A percentile compares a stretch with the other conserved stretches of the same genome.
Conservation (phyloP, 345 rosid genomes). For the Camelina hispida region DNA sequence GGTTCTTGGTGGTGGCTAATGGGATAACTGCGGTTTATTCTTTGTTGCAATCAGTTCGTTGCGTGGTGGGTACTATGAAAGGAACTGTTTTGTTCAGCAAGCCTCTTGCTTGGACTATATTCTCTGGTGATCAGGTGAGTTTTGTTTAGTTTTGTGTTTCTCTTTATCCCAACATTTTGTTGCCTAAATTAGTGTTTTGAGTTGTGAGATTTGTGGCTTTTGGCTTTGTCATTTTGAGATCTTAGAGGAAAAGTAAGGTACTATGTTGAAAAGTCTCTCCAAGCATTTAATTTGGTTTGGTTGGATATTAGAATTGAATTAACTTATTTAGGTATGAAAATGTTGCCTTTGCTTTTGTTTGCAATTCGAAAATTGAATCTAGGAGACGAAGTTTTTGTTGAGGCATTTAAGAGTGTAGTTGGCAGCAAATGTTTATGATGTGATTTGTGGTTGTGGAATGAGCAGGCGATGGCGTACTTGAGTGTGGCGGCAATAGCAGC, state of each 20-base stretch:
- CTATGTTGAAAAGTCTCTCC: slow-evolving; percentile 28
- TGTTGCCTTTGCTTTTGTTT: slow-evolving; percentile 27
- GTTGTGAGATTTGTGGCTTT: slow-evolving; percentile 17
- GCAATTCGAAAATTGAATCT: slow-evolving; percentile 19
- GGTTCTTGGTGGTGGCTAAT: slow-evolving; percentile 80
- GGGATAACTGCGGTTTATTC: slow-evolving; percentile 81
- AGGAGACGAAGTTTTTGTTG: slow-evolving; percentile 4
- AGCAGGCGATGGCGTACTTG: slow-evolving; percentile 81
- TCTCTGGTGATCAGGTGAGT: slow-evolving; percentile 87
- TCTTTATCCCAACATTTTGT: slow-evolving; percentile 16
- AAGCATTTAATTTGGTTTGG: slow-evolving; percentile 34
- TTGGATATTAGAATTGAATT: slow-evolving; percentile 26
- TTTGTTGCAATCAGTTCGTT: slow-evolving; percentile 71
- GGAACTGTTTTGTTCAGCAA: slow-evolving; percentile 72
- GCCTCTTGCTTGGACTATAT: slow-evolving; percentile 85
- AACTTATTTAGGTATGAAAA: slow-evolving; percentile 10
- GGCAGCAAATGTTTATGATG: neutral
- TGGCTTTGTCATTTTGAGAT: slow-evolving; percentile 8
- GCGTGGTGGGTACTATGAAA: slow-evolving; percentile 62
- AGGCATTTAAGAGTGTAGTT: slow-evolving; percentile 2
- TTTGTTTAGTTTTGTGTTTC: neutral
- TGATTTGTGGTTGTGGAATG: slow-evolving; percentile 1
- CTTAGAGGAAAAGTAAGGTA: slow-evolving; percentile 30
- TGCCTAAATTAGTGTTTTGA: slow-evolving; percentile 17
- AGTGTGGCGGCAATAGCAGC: slow-evolving; percentile 78